These are phyloP conservation scores for Penicillium cinerascens DNA, from an alignment of 495 filamentous ascomycete genomes.

Conservation along the genomic window DNA sequence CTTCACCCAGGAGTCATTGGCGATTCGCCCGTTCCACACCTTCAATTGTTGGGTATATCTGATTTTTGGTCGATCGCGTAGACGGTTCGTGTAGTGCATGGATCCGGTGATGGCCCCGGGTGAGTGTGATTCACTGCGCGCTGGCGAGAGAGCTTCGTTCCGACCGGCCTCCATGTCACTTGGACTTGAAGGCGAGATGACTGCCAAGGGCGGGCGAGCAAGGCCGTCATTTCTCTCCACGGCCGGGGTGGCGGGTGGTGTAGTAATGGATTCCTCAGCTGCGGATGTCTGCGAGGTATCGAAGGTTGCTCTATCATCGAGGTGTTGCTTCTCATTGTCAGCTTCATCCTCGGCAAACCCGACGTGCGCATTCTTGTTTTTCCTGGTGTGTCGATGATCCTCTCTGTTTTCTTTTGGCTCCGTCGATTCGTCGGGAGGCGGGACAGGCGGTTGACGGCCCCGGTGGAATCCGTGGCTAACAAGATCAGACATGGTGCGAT, in stretches of 20 bases:
- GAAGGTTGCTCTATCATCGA: background rate
- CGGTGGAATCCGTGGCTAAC: constrained; percentile 33
- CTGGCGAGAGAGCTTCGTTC: constrained; percentile 19
- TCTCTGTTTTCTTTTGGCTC: constrained; percentile 10
- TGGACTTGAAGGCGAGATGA: constrained; percentile 1
- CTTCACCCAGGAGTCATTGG: constrained; percentile 73
- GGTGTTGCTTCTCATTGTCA: constrained; percentile 16
- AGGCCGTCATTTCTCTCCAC: constrained; percentile 13
- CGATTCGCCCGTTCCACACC: constrained; percentile 72
- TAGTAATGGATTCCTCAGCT: constrained; percentile 1
- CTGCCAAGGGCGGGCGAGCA: constrained; percentile 7
- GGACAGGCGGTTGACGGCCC: constrained; percentile 29
- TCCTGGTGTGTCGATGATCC: constrained; percentile 11
- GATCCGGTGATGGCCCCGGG: constrained; percentile 22
- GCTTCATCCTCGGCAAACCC: constrained; percentile 48
- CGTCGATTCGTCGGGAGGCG: constrained; percentile 11
- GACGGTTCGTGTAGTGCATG: constrained; percentile 55
- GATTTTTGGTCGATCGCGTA: constrained; percentile 57
- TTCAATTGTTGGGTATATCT: constrained; percentile 68
- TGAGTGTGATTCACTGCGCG: constrained; percentile 32
- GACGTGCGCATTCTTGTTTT: constrained; percentile 44
- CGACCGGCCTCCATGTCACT: constrained; percentile 26
- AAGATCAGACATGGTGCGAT: constrained; percentile 40
- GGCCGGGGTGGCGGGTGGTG: constrained; percentile 4
- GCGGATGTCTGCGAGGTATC: background rate